Conservation (phyloP, 805 yeast species). For the Hanseniaspora lachancei region DNA sequence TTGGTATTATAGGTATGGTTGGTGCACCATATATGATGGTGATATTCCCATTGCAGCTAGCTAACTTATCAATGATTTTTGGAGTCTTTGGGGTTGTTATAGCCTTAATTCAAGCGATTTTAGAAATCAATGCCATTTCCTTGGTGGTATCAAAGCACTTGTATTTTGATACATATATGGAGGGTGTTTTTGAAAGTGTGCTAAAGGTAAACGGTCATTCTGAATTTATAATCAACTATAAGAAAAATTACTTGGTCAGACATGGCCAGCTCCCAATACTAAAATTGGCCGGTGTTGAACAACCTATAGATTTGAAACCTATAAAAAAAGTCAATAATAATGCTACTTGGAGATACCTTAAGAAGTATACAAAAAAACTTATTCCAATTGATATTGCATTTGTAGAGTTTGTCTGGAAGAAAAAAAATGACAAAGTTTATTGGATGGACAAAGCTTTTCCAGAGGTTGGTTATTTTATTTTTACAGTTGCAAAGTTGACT, state of each 20-base stretch:
- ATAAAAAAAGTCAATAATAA: background rate
- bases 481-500: conserved; percentile 13
- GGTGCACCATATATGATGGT: conserved; percentile 20
- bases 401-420: conserved; percentile 3
- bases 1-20: conserved; percentile 18
- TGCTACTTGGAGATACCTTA: background rate
- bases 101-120: conserved; percentile 24
- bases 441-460: conserved; percentile 19
- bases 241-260: background rate
- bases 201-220: conserved; percentile 17
- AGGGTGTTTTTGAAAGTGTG: conserved; percentile 20
- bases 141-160: conserved; percentile 19
- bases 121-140: conserved; percentile 23
- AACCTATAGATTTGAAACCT: background rate
- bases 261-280: background rate
- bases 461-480: conserved; percentile 9
- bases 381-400: conserved; percentile 3
- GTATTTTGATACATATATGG: conserved; percentile 19
- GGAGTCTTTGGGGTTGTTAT: conserved; percentile 26
- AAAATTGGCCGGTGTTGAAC: background rate
- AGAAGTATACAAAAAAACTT: background rate
- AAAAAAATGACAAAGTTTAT: conserved; percentile 13
- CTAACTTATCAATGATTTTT: conserved; percentile 20
- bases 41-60: conserved; percentile 21
- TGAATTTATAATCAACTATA: conserved; percentile 15